Conservation (phyloP, 139 green algal genomes). For the Chlamydomonas asymmetrica region DNA sequence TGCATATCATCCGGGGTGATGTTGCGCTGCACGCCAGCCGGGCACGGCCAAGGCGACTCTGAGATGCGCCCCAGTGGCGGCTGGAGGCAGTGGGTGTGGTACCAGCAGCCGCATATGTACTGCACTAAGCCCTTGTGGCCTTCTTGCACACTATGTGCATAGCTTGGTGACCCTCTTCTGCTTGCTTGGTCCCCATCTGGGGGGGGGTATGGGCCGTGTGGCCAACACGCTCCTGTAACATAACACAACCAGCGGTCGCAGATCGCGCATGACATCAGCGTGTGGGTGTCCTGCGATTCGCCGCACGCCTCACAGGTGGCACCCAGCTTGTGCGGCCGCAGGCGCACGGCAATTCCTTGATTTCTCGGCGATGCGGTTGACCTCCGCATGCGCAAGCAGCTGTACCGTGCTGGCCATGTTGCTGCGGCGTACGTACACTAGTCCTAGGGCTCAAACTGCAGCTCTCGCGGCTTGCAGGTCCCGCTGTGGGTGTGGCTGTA, state of each 20-base stretch:
- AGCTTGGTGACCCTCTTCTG: no score
- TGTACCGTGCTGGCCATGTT: not conserved
- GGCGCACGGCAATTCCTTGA: not conserved
- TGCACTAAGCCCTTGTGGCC: no score
- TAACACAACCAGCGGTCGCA: no score
- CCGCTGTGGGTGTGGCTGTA: not conserved
- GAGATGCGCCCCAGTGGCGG: constrained; percentile 54
- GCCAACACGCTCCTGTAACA: no score
- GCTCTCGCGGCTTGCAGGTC: not conserved
- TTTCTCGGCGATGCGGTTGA: not conserved
- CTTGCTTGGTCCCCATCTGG: no score
- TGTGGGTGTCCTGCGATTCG: constrained; percentile 31
- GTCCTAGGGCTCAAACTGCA: not conserved
- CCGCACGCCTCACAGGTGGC: constrained; percentile 49
- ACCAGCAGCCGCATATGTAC: no score
- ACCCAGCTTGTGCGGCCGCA: not conserved
- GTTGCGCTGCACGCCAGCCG: not conserved
- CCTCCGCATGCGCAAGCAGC: not conserved
- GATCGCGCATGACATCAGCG: constrained; percentile 69
- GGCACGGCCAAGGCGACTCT: constrained; percentile 67
- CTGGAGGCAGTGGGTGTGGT: constrained; percentile 58
- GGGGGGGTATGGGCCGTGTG: no score
- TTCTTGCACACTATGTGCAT: no score
- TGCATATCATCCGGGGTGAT: no score
- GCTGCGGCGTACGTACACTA: constrained; percentile 11